Evolutionary conservation across 164 flowering plant genomes (phyloP).

Genomic region (Kingdonia uniflora): DNA sequence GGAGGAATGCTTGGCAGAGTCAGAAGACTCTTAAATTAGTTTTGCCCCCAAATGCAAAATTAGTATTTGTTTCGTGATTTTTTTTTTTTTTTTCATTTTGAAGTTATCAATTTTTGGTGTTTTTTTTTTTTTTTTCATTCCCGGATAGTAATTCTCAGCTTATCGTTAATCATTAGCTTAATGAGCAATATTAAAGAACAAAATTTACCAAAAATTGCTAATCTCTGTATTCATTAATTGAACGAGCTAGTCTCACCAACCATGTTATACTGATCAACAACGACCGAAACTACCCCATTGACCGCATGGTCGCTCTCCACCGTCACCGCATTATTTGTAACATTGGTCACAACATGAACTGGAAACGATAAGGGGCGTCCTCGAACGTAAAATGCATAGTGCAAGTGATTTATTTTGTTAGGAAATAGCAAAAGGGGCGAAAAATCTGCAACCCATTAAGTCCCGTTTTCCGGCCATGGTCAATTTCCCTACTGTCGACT

Average conservation of each 20-base stretch:
- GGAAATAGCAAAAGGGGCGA: constrained; percentile 34
- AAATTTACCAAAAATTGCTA: too few species aligned
- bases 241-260: constrained; percentile 15
- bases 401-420: constrained; percentile 29
- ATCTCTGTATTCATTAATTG: constrained; percentile 1
- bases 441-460: constrained; percentile 42
- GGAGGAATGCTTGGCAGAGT: too few species aligned
- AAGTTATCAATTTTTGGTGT: too few species aligned
- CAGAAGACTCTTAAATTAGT: too few species aligned
- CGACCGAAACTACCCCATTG: constrained; percentile 26
- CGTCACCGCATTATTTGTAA: constrained; percentile 33
- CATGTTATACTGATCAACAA: constrained; percentile 32
- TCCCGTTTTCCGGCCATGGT: constrained; percentile 32
- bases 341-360: constrained; percentile 29
- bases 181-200: too few species aligned
- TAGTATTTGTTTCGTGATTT: too few species aligned
- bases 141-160: too few species aligned
- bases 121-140: too few species aligned
- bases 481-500: constrained; percentile 33
- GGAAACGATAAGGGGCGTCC: constrained; percentile 12
- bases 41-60: too few species aligned
- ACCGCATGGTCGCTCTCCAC: constrained; percentile 31
- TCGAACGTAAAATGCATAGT: constrained; percentile 31
- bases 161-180: too few species aligned
- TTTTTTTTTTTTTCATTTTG: too few species aligned